phyloP scores from a whole-genome alignment of 108 stramenopile genomes.

The Nitzschia palea region DNA sequence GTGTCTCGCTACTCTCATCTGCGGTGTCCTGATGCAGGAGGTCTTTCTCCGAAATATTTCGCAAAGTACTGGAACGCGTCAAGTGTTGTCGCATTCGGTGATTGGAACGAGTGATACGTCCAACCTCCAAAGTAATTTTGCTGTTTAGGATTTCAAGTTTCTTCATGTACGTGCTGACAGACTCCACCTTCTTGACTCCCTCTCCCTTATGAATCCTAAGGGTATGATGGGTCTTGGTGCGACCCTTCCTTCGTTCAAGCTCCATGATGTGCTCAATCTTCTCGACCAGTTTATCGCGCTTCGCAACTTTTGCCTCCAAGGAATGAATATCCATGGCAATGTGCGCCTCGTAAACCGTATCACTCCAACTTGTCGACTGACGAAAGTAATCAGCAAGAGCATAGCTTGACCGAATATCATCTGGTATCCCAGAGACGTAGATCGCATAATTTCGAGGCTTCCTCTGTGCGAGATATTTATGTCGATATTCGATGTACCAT shows the following conservation, averaged over 20 bases:
- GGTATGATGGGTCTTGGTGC: constrained; percentile 29
- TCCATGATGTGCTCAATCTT: constrained; percentile 53
- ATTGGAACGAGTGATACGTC: constrained; percentile 5
- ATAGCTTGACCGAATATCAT: constrained; percentile 31
- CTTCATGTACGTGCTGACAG: constrained; percentile 20
- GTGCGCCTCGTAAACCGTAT: constrained; percentile 41
- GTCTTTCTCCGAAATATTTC: neutral
- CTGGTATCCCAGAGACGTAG: constrained; percentile 47
- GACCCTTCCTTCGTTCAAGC: constrained; percentile 36
- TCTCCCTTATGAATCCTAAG: constrained; percentile 8
- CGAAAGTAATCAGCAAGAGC: constrained; percentile 48
- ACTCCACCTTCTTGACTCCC: constrained; percentile 9
- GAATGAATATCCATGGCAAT: constrained; percentile 48
- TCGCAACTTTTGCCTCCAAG: constrained; percentile 35
- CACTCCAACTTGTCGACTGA: constrained; percentile 33
- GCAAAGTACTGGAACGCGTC: neutral
- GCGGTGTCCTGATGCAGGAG: too few relatives aligned
- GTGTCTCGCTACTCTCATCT: too few relatives aligned
- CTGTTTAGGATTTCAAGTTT: constrained; percentile 38
- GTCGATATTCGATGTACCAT: constrained; percentile 52
- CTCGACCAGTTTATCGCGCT: constrained; percentile 38
- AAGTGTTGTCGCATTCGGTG: constrained; percentile 11
- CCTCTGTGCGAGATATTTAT: constrained; percentile 30
- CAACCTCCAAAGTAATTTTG: constrained; percentile 24
- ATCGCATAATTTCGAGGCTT: constrained; percentile 44